Conservation (phyloP, 257 asterid genomes). For the Craterostigma plantagineum region DNA sequence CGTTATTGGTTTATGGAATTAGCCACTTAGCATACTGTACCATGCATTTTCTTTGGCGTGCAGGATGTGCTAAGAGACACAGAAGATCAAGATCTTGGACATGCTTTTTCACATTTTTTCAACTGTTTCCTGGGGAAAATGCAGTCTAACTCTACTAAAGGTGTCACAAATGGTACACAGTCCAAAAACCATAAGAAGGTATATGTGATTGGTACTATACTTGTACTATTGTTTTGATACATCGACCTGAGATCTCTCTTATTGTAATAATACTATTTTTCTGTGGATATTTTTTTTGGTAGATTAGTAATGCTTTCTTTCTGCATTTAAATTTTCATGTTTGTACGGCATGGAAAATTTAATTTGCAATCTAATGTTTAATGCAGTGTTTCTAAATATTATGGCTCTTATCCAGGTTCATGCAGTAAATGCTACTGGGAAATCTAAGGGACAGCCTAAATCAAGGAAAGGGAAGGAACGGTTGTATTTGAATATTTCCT, state of each 20-base stretch:
- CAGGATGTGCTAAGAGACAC: slow-evolving; percentile 74
- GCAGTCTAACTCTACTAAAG: slow-evolving; percentile 25
- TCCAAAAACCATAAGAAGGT: slow-evolving; percentile 61
- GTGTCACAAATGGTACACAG: slow-evolving; percentile 20
- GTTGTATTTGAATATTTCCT: slow-evolving; percentile 30
- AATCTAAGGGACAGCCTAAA: slow-evolving; percentile 33
- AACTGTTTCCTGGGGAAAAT: slow-evolving; percentile 67
- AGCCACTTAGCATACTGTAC: no score
- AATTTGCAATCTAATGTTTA: no score
- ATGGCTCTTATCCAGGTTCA: slow-evolving; percentile 34
- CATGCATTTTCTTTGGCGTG: slow-evolving; percentile 5
- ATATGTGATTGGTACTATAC: slow-evolving; percentile 2
- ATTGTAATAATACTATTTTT: no score
- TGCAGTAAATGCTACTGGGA: slow-evolving; percentile 29
- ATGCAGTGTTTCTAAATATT: background rate
- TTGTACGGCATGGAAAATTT: no score
- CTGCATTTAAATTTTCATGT: no score
- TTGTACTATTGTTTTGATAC: background rate
- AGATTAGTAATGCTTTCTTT: no score
- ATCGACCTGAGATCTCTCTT: no score
- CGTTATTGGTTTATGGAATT: no score
- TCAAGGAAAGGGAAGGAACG: slow-evolving; percentile 38
- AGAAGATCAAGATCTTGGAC: slow-evolving; percentile 75
- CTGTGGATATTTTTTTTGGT: no score
- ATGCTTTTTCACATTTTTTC: slow-evolving; percentile 54